These are phyloP conservation scores for Penicillium sp. DNA, from an alignment of 2,329 filamentous ascomycete genomes.

Conservation along the genomic window DNA sequence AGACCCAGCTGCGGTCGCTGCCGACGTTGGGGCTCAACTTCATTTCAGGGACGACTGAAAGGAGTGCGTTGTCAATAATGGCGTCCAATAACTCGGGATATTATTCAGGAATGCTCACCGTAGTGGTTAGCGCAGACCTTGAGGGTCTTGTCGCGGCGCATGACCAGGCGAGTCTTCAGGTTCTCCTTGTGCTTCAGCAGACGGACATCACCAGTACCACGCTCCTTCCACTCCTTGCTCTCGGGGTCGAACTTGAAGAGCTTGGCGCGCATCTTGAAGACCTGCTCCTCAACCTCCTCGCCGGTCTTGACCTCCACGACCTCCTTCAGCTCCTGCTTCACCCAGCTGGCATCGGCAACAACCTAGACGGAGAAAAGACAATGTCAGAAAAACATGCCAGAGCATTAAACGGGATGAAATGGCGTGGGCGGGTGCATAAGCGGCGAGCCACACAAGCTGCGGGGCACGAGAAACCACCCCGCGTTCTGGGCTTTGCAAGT, in stretches of 20 bases:
- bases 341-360: slow-evolving; percentile 74
- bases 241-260: slow-evolving; percentile 97
- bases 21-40: slow-evolving; percentile 98
- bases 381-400: not conserved
- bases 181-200: slow-evolving; percentile 99
- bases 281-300: slow-evolving; percentile 95
- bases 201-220: slow-evolving; percentile 92
- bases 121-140: slow-evolving; percentile 99
- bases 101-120: slow-evolving; percentile 60
- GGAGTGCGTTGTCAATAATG: not conserved
- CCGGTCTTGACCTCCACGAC: slow-evolving; percentile 97
- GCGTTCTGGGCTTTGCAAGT: slow-evolving; percentile 1
- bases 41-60: slow-evolving; percentile 91
- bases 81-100: not conserved
- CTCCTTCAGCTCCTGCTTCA: slow-evolving; percentile 88
- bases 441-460: slow-evolving; percentile 6
- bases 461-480: slow-evolving; percentile 4
- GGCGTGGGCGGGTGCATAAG: not conserved
- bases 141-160: slow-evolving; percentile 99
- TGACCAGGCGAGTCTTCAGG: slow-evolving; percentile 94
- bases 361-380: slow-evolving; percentile 26
- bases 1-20: slow-evolving; percentile 98
- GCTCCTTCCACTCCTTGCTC: slow-evolving; percentile 96
- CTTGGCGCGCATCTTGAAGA: slow-evolving; percentile 99
- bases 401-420: slow-evolving; percentile 3